Base-by-base conservation (phyloP, 768 basidiomycete species). In the Tulasnella sp. region DNA sequence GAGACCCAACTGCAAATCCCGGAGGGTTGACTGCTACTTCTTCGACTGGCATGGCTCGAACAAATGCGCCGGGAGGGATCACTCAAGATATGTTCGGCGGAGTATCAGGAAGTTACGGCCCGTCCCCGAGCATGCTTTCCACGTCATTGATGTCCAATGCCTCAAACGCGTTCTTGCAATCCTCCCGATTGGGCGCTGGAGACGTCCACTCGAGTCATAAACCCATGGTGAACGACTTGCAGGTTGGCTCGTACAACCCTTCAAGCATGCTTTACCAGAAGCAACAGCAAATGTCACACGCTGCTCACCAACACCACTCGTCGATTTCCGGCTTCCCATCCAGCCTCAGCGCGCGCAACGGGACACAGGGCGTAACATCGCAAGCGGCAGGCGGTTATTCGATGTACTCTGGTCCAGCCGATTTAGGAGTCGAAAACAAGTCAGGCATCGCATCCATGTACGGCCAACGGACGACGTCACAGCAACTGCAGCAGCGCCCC, bases 381-480 rank as follows among this genome's bases (percentile, higher is more conserved):
- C 31, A 31, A 40, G 74, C 74, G n/a, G 74, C 31, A 18, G 34
- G 48, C 76, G 42, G 28, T 20, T 78, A 78, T 31, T 64, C 77
- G 6, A 78, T 78, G 77, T 78, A 78, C 37, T 41, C 58, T 41
- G 77, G 77, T 22, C 77, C 77, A 44, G 9, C 77, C 18, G 77
- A 78, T 16, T 40, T 75, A 28, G 28, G 16, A 24, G n/a, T n/a
- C 58, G 77, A 78, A n/a, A 37, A 40, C 20, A 54, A 79, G 93
- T 82, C 89, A 89, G 48, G 90, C 91, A 82, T 94, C 93, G 82
- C 86, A 90, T 89, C 90, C 16, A 91, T 90, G 84, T 82, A 82
- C 58, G 83, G 72, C 14, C 85, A 83, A 28, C 83, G 84, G 14
- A 48, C 42, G 64, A 48, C 42, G 64, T 73, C 31, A 60, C 82